Evolutionary conservation across 1,139 yeast genomes (phyloP), one percentile per base, ranked within the genome.

Genomic region (Yamadazyma blattariae): DNA sequence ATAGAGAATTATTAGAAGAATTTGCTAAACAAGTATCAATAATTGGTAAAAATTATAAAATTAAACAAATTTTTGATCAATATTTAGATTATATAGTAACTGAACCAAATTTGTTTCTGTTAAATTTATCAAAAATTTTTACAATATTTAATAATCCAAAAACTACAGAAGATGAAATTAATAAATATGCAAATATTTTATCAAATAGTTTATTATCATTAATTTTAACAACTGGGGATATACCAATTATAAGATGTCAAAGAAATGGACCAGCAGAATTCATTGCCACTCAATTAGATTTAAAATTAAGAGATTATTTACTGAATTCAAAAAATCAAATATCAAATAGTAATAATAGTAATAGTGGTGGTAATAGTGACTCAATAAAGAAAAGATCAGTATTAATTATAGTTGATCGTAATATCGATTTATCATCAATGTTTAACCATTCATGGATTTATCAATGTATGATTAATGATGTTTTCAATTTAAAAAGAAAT

Each of bases 401-500:
- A 12, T 68, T 92, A 50, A 72, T 94, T 25, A 63, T 92, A 35
- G 64, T 90, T 39, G 99, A 92, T 59, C 76, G 99, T 56, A 87
- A 85, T 51, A 73, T 92, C 41, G 97, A 94, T 59, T 69, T 94
- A 44, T 82, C 92, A 2, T 83, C 96, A 19, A 90, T 92, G 97
- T 82, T 94, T 57, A 78, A 94, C 2, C 99, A 92, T 59, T 88
- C 97, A 6, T 90, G 98, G 97, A 89, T 95, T 35, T 92, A 92
- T 57, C 96, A 92, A 64, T 89, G 97, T 51, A 82, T 92, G 77
- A 95, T 92, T 12, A 85, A 90, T 51, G 99, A 92, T 57, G 95
- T 89, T 9, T 87, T 94, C 57, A 76, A 77, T 37, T 71, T 92
- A 49, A 77, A 81, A 47, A 75, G 95, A 54, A 90, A 90, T 58